phyloP scores from a whole-genome alignment of 2,329 filamentous ascomycete genomes.

The Metarhizium sp. region DNA sequence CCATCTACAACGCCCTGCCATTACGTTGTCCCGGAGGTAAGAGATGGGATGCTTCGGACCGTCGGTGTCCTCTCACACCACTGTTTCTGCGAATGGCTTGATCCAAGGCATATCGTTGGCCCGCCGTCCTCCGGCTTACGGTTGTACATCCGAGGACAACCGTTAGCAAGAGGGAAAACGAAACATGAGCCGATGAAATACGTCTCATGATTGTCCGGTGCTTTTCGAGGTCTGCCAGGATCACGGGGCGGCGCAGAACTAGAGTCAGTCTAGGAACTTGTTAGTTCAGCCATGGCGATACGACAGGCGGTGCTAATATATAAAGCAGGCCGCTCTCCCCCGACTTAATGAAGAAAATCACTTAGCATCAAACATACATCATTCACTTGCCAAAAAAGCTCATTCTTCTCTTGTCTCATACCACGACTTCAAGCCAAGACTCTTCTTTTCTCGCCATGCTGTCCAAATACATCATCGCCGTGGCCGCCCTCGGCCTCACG shows the following conservation, averaged over 20 bases:
- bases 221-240: neutral
- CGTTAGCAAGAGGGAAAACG: neutral
- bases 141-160: neutral
- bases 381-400: too few relatives aligned
- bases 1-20: neutral
- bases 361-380: too few relatives aligned
- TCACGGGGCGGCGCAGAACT: neutral
- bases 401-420: neutral
- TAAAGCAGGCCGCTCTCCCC: neutral
- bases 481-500: constrained; percentile 12
- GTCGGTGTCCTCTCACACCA: neutral
- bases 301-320: neutral
- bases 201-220: neutral
- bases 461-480: constrained; percentile 11
- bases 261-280: too few relatives aligned
- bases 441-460: constrained; percentile 12
- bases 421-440: neutral
- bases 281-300: too few relatives aligned
- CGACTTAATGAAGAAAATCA: too few relatives aligned
- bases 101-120: neutral
- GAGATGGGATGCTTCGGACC: neutral
- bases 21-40: neutral
- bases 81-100: neutral
- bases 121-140: neutral
- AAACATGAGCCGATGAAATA: too few relatives aligned